Evolutionary conservation across 495 filamentous ascomycete species (phyloP), one percentile per base, ranked within the genome.

Genomic region (Xylaria telfairii): DNA sequence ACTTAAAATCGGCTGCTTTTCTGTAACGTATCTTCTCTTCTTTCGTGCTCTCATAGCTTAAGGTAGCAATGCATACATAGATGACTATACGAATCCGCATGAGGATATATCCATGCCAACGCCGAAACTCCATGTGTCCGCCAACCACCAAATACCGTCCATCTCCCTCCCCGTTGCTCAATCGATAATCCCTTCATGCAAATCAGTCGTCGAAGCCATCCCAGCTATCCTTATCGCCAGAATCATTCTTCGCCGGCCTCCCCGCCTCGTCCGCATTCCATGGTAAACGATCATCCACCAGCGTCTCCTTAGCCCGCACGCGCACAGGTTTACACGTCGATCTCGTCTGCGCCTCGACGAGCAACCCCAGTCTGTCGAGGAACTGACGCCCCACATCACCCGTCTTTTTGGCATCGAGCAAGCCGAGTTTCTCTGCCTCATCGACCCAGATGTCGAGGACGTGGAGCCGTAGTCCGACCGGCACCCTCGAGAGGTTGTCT

Each of bases 391-490:
- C 60, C 54, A 15, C 47, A 34, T 78, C 79, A 34, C 66, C 84
- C 54, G 77, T 80, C 70, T 83, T 76, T 17, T 83, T 80, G 28
- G 74, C 80, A 4, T 83, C 80, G 4, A 90, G 81, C 72, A 89
- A 79, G 59, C 90, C 84, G 44, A 87, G 87, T 76, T 89, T 90
- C 79, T 93, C 92, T 69, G 92, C 79, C 83, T 96, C 93, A 79
- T 97, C 93, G 44, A 97, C 85, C 87, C 92, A 99, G 46, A 98
- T 88, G 85, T 99, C 96, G 70, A 95, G 76, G 26, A 97, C 85
- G 80, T 99, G 96, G 77, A 95, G 91, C 62, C 94, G 84, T 74
- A 99, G 75, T 0, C 96, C 96, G 75, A 95, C 91, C 1, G 94
- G 91, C 7, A 94, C 81, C 59, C 75, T 74, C 44, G 77, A 72